Conservation (phyloP, 768 basidiomycete species). For the Leccinum longicurvipes region DNA sequence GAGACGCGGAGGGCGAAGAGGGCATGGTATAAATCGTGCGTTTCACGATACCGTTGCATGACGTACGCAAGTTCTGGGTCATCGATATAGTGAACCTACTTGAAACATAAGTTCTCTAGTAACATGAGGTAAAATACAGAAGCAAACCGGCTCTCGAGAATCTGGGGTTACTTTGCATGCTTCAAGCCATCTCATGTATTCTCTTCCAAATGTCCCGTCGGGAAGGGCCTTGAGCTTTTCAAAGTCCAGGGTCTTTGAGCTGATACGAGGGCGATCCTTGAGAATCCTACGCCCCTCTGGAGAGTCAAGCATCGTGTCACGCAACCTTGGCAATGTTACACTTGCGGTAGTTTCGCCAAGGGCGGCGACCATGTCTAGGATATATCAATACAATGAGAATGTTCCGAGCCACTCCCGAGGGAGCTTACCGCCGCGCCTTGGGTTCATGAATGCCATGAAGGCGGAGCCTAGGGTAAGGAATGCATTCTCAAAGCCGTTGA, state of each 20-base stretch:
- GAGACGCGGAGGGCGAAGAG: slow-evolving; percentile 85
- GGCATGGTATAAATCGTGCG: slow-evolving; percentile 96
- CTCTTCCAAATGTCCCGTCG: slow-evolving; percentile 79
- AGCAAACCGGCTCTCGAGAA: slow-evolving; percentile 79
- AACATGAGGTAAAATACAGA: neutral
- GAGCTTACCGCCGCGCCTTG: slow-evolving; percentile 75
- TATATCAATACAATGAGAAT: neutral
- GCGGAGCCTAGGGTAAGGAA: slow-evolving; percentile 86
- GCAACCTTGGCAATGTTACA: slow-evolving; percentile 67
- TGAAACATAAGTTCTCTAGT: neutral
- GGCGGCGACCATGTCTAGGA: slow-evolving; percentile 91
- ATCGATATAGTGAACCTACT: slow-evolving; percentile 88
- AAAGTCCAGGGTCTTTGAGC: slow-evolving; percentile 72
- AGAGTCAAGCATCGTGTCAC: slow-evolving; percentile 73
- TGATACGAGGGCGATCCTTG: slow-evolving; percentile 79
- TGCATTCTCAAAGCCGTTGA: slow-evolving; percentile 78
- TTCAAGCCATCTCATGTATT: slow-evolving; percentile 89
- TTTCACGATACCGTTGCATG: slow-evolving; percentile 97
- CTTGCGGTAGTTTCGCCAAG: slow-evolving; percentile 92
- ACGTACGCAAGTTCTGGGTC: slow-evolving; percentile 97
- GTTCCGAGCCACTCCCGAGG: neutral
- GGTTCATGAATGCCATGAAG: slow-evolving; percentile 75
- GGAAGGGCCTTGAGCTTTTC: slow-evolving; percentile 59
- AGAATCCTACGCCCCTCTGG: slow-evolving; percentile 83
- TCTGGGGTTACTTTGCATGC: slow-evolving; percentile 89